These are phyloP conservation scores for Lizanozyma gosingica DNA, from an alignment of 1,139 yeast genomes.

Conservation along the genomic window DNA sequence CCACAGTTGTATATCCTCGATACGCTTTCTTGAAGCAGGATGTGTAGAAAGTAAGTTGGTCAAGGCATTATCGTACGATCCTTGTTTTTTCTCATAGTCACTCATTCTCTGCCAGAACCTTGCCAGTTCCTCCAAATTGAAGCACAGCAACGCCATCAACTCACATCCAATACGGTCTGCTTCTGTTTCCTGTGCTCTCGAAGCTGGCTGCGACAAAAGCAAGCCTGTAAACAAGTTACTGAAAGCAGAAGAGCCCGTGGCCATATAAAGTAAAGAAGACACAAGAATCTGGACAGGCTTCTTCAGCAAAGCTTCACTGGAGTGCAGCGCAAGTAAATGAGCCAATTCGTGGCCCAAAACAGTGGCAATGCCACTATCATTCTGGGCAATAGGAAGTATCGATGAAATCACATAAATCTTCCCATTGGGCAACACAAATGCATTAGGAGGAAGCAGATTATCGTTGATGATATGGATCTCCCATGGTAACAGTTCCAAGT, in stretches of 20 bases:
- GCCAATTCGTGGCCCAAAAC: slow-evolving; percentile 90
- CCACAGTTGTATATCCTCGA: slow-evolving; percentile 62
- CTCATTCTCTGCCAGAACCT: slow-evolving; percentile 80
- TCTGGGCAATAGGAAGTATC: slow-evolving; percentile 66
- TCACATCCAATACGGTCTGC: slow-evolving; percentile 93
- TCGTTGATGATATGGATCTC: slow-evolving; percentile 72
- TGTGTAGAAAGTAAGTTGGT: slow-evolving; percentile 77
- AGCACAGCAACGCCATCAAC: slow-evolving; percentile 88
- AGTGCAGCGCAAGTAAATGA: slow-evolving; percentile 88
- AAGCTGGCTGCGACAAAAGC: slow-evolving; percentile 68
- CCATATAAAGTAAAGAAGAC: slow-evolving; percentile 39
- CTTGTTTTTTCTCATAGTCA: slow-evolving; percentile 35
- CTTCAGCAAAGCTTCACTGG: slow-evolving; percentile 68
- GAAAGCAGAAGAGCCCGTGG: slow-evolving; percentile 45
- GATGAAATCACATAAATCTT: slow-evolving; percentile 84
- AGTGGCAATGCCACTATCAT: slow-evolving; percentile 90
- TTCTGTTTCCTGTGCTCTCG: slow-evolving; percentile 89
- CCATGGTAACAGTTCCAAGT: slow-evolving; percentile 36
- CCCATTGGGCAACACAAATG: slow-evolving; percentile 93
- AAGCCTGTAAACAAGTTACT: slow-evolving; percentile 51
- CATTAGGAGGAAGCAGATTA: slow-evolving; percentile 73
- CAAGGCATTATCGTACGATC: slow-evolving; percentile 13
- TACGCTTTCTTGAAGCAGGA: slow-evolving; percentile 74
- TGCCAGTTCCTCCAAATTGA: slow-evolving; percentile 63
- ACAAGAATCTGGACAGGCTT: slow-evolving; percentile 48